Conservation (phyloP, 2,329 filamentous ascomycete genomes). For the Cordyceps farinosa region DNA sequence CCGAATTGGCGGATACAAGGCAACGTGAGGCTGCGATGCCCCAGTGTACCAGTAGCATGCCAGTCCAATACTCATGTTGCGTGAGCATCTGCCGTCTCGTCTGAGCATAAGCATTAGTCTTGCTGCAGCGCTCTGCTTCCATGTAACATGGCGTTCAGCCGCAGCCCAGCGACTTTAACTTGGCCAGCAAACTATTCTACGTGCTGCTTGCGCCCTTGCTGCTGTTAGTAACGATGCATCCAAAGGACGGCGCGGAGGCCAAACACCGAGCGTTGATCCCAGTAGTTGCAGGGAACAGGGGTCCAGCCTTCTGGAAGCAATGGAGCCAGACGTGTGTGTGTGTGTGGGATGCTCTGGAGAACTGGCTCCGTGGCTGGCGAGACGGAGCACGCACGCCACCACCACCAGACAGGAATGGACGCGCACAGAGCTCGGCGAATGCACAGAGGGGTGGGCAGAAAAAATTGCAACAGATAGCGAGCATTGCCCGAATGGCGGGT, state of each 20-base stretch:
- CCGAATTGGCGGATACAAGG: neutral
- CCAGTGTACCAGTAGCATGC: neutral
- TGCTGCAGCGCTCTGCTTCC: neutral
- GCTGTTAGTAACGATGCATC: constrained; percentile 10
- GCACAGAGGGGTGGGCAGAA: neutral
- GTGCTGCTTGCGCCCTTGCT: neutral
- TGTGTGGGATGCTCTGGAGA: constrained; percentile 1
- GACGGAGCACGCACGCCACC: neutral
- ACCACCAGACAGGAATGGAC: neutral
- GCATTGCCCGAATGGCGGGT: neutral
- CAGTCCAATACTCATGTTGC: neutral
- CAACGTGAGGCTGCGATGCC: neutral
- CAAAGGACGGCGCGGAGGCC: neutral
- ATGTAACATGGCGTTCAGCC: neutral
- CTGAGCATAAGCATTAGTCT: neutral
- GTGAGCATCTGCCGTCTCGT: neutral
- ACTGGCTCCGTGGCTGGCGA: neutral
- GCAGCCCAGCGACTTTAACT: neutral
- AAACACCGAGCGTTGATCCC: constrained; percentile 10
- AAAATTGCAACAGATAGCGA: neutral
- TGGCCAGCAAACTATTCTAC: neutral
- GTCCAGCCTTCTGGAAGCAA: constrained; percentile 13
- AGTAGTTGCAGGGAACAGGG: constrained; percentile 8
- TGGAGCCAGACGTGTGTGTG: neutral
- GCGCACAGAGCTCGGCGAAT: neutral